phyloP scores from a whole-genome alignment of 2,329 filamentous ascomycete species.

The Aspergillus melleus region DNA sequence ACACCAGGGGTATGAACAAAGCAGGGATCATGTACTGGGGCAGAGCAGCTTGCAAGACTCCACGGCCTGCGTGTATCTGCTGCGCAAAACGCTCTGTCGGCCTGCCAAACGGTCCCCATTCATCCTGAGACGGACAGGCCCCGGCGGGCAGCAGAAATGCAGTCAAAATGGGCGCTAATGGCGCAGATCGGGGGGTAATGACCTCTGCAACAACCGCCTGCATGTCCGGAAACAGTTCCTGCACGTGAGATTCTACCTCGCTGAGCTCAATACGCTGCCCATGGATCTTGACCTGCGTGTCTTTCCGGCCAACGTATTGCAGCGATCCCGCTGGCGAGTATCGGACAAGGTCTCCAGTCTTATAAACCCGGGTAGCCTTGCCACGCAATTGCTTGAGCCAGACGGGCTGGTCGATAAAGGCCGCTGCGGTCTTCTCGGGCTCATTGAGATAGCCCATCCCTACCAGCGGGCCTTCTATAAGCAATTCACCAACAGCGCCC shows the following conservation, averaged over 20 bases:
- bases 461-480: conserved; percentile 40
- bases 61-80: too few species aligned
- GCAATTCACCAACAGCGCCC: conserved; percentile 43
- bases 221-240: too few species aligned
- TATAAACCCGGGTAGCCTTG: conserved; percentile 24
- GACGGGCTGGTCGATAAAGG: conserved; percentile 26
- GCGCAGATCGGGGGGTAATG: too few species aligned
- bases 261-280: conserved; percentile 36
- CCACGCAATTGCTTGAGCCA: conserved; percentile 8
- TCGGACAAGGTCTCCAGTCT: conserved; percentile 36
- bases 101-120: too few species aligned
- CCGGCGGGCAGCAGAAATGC: too few species aligned
- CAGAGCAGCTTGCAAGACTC: background rate
- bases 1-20: background rate
- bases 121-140: too few species aligned
- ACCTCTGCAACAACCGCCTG: too few species aligned
- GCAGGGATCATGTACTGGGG: conserved; percentile 18
- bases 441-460: conserved; percentile 31
- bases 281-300: conserved; percentile 31
- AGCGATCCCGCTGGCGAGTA: conserved; percentile 30
- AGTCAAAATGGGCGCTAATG: too few species aligned
- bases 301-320: conserved; percentile 18
- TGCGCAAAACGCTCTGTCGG: too few species aligned
- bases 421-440: conserved; percentile 20
- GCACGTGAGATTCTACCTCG: conserved; percentile 20